phyloP scores from a whole-genome alignment of 768 basidiomycete genomes.

The Melanogaster broomeanus region DNA sequence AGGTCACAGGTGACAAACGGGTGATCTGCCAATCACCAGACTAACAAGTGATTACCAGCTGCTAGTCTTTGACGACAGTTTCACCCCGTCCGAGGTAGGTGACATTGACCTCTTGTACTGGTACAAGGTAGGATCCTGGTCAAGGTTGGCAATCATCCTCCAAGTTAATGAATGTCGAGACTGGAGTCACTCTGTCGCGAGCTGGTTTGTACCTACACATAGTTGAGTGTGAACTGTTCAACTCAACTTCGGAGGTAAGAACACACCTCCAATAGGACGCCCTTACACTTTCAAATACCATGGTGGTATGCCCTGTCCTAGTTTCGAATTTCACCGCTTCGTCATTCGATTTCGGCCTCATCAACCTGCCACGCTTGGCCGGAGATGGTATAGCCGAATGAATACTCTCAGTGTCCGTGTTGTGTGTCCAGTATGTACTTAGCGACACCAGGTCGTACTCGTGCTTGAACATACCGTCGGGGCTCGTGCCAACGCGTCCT shows the following conservation, averaged over 20 bases:
- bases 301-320: conserved; percentile 85
- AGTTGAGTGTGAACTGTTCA: not conserved
- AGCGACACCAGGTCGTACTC: not conserved
- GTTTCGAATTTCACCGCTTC: conserved; percentile 65
- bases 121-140: conserved; percentile 78
- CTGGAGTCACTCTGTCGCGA: conserved; percentile 66
- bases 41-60: no score
- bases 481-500: conserved; percentile 76
- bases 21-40: no score
- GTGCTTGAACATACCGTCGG: conserved; percentile 46
- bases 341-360: conserved; percentile 32
- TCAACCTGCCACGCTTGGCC: conserved; percentile 83
- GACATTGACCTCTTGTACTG: no score
- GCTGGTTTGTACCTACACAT: conserved; percentile 53
- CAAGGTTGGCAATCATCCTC: conserved; percentile 82
- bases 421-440: conserved; percentile 48
- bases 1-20: no score
- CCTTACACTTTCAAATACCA: conserved; percentile 91
- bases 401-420: conserved; percentile 84
- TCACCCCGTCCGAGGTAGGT: no score
- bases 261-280: conserved; percentile 75
- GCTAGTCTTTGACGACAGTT: no score
- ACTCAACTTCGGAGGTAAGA: not conserved
- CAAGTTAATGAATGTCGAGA: conserved; percentile 87
- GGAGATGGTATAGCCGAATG: conserved; percentile 83